Evolutionary conservation across 257 asterid genomes (phyloP).

Genomic region (Agastache rugosa): DNA sequence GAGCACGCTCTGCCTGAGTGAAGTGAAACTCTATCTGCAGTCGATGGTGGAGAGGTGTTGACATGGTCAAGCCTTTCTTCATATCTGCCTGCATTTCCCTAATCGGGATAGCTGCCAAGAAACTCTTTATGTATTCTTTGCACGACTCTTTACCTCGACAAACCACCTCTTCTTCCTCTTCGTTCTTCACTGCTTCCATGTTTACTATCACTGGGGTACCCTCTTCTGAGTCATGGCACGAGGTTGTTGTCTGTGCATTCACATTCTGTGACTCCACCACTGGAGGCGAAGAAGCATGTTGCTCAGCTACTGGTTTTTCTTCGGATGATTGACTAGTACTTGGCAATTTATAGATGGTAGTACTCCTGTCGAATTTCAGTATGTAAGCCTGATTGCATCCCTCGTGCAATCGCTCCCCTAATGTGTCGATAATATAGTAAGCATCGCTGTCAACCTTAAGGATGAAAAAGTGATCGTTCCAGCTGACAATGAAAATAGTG

Average conservation of each 20-base stretch:
- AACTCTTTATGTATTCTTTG: conserved; percentile 86
- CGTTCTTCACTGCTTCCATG: conserved; percentile 53
- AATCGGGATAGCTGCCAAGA: conserved; percentile 93
- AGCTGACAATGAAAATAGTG: conserved; percentile 81
- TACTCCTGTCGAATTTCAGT: conserved; percentile 71
- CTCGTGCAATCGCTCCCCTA: conserved; percentile 91
- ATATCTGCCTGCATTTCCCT: conserved; percentile 86
- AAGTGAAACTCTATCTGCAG: conserved; percentile 93
- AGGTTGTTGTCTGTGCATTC: conserved; percentile 35
- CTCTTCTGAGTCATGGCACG: conserved; percentile 30
- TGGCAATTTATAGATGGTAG: conserved; percentile 60
- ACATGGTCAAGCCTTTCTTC: conserved; percentile 71
- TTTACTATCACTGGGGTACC: conserved; percentile 28
- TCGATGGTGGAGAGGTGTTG: conserved; percentile 83
- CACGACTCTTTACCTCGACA: conserved; percentile 83
- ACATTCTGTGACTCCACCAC: conserved; percentile 38
- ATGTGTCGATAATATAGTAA: conserved; percentile 83
- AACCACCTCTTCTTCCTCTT: conserved; percentile 53
- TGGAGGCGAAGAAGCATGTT: conserved; percentile 31
- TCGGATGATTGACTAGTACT: conserved; percentile 44
- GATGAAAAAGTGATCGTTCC: conserved; percentile 96
- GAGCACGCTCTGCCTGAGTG: conserved; percentile 47
- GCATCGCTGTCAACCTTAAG: conserved; percentile 82
- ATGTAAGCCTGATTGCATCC: conserved; percentile 94
- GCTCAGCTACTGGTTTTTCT: conserved; percentile 49